Base-by-base conservation (phyloP, 169 alveolate genomes). In the Plasmodium blacklocki region DNA sequence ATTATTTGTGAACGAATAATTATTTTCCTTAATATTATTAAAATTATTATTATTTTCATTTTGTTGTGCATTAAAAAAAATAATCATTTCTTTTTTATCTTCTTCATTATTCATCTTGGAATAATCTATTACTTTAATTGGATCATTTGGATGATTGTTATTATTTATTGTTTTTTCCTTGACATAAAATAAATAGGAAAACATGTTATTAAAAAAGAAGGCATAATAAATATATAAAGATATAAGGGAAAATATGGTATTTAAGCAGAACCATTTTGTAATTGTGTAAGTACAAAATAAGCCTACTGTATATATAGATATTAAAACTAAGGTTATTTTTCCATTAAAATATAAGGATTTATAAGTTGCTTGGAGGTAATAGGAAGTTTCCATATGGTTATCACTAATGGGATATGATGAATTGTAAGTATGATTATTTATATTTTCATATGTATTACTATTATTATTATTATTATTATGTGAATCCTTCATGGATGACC, bases 131-230 rank as follows among this genome's bases (percentile, higher is more conserved):
- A 58, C 19, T 58, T 58, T 23, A 12, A 26, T 19, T 2, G 23
- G 11, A 63, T 63, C 39, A 8, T 19, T 23, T 23, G 32, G 11
- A 63, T 63, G 8, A 14, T 23, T n/a, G 11, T 45, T 7, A 39
- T 3, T 39, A 39, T 39, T 39, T 6, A 5, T 12, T 21, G 49
- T 21, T 15, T 76, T 12, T n/a, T 19, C 66, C 7, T 76, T 72
- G 26, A 21, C 58, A 54, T 83, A 83, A 3, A 54, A 68, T 49
- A 83, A 8, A 15, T 9, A 11, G 21, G 50, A 56, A 26, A 83
- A 83, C 12, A 83, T 21, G 43, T 70, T 83, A 54, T 83, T 83
- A 83, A 83, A 83, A 83, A 68, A 83, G n/a, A 47, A 32, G 9
- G 74, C 58, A 47, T 83, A 83, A 49, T 52, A 67, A 56, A 83